Conservation (phyloP, 2,329 filamentous ascomycete genomes). For the Talaromyces sp. region DNA sequence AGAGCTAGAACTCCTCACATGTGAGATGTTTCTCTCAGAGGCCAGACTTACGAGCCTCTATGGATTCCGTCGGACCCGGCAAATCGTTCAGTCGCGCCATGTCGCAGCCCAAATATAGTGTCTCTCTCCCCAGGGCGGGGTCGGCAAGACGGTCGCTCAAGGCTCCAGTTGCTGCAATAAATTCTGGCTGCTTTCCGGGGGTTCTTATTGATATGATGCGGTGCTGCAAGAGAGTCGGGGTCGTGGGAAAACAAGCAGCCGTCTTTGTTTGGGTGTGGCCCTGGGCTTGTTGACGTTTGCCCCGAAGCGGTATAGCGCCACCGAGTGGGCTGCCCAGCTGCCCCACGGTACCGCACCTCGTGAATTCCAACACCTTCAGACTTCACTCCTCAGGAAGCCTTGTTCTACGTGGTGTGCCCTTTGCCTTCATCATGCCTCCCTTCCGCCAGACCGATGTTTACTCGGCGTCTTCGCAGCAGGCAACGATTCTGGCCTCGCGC, state of each 20-base stretch:
- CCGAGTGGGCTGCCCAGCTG: neutral
- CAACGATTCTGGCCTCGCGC: conserved; percentile 54
- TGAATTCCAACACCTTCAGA: neutral
- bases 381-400: neutral
- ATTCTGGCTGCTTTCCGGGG: neutral
- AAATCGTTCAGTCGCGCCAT: conserved; percentile 49
- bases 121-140: neutral
- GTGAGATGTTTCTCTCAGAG: neutral
- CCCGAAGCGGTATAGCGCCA: conserved; percentile 25
- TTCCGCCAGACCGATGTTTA: conserved; percentile 27
- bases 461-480: conserved; percentile 39
- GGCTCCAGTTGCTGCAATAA: neutral
- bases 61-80: conserved; percentile 39
- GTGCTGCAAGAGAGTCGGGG: neutral
- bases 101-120: conserved; percentile 12
- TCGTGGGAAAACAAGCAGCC: neutral
- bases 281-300: conserved; percentile 34
- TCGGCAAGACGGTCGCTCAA: neutral
- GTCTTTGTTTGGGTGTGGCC: conserved; percentile 7
- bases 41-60: conserved; percentile 42
- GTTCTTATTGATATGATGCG: neutral
- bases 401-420: too few species aligned
- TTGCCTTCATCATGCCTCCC: neutral
- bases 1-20: neutral
- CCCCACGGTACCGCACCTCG: neutral